phyloP scores from a whole-genome alignment of 2,329 filamentous ascomycete species.

The Tolypocladium guangdongense region DNA sequence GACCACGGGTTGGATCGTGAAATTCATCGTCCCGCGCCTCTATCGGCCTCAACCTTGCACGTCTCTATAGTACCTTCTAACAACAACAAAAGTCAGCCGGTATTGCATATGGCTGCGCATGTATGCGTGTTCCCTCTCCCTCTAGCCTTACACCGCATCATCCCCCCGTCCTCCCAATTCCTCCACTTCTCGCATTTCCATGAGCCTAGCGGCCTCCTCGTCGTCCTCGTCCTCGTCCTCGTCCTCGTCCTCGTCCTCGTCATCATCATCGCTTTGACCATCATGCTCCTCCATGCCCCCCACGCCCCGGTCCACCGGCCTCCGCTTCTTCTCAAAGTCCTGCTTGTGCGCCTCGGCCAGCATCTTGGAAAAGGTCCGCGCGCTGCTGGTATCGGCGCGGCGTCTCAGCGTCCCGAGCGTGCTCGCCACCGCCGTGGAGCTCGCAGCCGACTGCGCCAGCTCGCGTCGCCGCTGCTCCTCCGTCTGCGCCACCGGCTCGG shows the following conservation, averaged over 20 bases:
- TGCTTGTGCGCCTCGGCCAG: slow-evolving; percentile 77
- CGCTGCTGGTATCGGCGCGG: slow-evolving; percentile 18
- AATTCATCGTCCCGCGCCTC: neutral
- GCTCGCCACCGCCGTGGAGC: slow-evolving; percentile 11
- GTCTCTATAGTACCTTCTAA: neutral
- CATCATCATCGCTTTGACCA: slow-evolving; percentile 24
- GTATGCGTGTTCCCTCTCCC: neutral
- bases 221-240: too few species aligned
- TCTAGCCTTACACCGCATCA: slow-evolving; percentile 7
- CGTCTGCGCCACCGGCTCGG: slow-evolving; percentile 13
- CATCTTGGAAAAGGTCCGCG: slow-evolving; percentile 43
- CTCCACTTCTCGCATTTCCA: slow-evolving; percentile 4
- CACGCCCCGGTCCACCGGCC: slow-evolving; percentile 16
- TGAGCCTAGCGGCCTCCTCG: slow-evolving; percentile 7
- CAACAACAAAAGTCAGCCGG: neutral
- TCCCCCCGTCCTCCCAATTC: slow-evolving; percentile 6
- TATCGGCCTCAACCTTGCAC: neutral
- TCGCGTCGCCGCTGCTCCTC: slow-evolving; percentile 9
- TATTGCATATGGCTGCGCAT: neutral
- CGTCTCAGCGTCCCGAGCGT: slow-evolving; percentile 16
- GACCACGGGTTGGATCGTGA: neutral
- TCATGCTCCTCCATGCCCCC: slow-evolving; percentile 13
- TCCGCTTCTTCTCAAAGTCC: slow-evolving; percentile 76
- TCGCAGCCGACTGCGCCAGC: slow-evolving; percentile 4
- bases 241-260: slow-evolving; percentile 16